Evolutionary conservation across 306 rosid genomes (phyloP).

Genomic region (Vigna hirtella): DNA sequence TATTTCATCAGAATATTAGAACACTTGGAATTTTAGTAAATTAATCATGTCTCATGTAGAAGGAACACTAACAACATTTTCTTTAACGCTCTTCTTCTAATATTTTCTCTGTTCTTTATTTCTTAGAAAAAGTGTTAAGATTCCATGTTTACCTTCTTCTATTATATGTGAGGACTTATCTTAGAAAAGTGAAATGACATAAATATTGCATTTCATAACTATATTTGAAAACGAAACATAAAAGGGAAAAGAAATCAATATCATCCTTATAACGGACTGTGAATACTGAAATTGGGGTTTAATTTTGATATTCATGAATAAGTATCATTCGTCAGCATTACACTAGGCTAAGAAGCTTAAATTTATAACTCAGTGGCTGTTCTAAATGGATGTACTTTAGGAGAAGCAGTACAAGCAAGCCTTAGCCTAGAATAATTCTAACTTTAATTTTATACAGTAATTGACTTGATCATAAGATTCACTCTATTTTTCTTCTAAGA

Average conservation of each 20-base stretch:
- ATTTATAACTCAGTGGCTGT: neutral
- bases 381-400: neutral
- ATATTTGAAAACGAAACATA: neutral
- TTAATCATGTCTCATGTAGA: too few relatives aligned
- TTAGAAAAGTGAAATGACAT: neutral
- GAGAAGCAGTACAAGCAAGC: neutral
- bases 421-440: neutral
- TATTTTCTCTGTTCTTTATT: too few relatives aligned
- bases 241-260: neutral
- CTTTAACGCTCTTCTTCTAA: neutral
- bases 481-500: neutral
- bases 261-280: neutral
- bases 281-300: neutral
- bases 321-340: neutral
- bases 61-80: too few relatives aligned
- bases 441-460: neutral
- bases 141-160: too few relatives aligned
- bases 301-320: constrained; percentile 5
- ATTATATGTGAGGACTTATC: neutral
- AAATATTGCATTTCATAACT: neutral
- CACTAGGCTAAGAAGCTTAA: neutral
- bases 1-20: neutral
- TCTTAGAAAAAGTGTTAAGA: too few relatives aligned
- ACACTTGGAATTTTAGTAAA: neutral
- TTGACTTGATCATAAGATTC: neutral